These are phyloP conservation scores for Citrullus mucosospermus DNA, from an alignment of 306 rosid genomes.

Conservation along the genomic window DNA sequence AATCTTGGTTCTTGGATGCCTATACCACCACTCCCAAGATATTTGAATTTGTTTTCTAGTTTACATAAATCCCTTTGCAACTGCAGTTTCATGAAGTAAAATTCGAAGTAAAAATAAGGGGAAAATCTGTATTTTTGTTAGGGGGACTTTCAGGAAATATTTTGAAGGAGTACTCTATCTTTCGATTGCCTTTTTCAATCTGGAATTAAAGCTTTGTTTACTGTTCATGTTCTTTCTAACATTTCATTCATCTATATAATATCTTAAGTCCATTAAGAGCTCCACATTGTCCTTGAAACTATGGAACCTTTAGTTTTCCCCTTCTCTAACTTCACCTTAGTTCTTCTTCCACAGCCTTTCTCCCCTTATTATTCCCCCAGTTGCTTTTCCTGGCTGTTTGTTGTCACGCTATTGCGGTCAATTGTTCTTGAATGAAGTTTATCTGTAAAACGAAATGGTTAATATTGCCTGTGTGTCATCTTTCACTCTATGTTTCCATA, in stretches of 20 bases:
- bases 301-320: background rate
- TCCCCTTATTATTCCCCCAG: background rate
- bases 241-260: background rate
- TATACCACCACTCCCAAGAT: background rate
- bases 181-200: background rate
- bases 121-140: background rate
- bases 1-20: background rate
- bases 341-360: background rate
- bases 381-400: background rate
- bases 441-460: background rate
- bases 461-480: background rate
- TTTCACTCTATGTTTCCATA: background rate
- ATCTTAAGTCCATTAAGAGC: background rate
- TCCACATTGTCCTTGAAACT: background rate
- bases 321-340: background rate
- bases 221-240: background rate
- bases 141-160: background rate
- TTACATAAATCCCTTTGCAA: background rate
- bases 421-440: background rate
- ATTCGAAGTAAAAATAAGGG: background rate
- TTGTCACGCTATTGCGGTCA: background rate
- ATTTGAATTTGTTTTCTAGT: background rate
- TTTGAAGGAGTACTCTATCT: background rate
- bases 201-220: background rate
- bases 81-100: background rate